Base-by-base conservation (phyloP, 73 alveolate species). In the Uronychia binucleata region DNA sequence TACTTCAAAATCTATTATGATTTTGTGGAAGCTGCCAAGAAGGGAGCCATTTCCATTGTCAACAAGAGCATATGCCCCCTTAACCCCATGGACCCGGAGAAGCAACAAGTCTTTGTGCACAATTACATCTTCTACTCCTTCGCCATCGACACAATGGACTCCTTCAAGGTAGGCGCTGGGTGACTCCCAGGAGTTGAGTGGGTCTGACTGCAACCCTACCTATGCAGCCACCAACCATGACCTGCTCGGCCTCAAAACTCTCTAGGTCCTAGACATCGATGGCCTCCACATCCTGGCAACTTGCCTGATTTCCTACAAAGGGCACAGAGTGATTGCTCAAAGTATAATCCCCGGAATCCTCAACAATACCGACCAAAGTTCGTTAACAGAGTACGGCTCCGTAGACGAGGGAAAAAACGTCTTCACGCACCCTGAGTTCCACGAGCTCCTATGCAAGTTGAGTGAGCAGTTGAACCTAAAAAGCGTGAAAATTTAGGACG, bases 281-380 rank as follows among this genome's bases (percentile, higher is more conserved):
- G 97, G 96, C 59, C 91, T 96, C n/a, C 95, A 93, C 79, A 86
- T 92, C 30, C 75, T 96, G 32, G 94, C 94, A 57, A 94, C 97
- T 25, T 86, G 96, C 86, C 83, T 94, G 25, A 91, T 96, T 0
- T 96, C 94, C 80, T 96, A 94, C 79, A 88, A 90, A 74, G 99
- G 99, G 25, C 80, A 91, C 27, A 78, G 99, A 94, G 97, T 96
- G 33, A 85, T 96, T 30, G 97, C 98, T 58, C 90, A 96, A 58
- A 83, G 96, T 34, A 94, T 96, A 78, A 94, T 96, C 58, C 99
- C 99, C 77, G 99, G 99, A 46, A 94, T 96, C 34, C 77, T 96
- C 35, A 92, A 93, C 58, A 82, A 84, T 86, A 87, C 92, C 25
- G 97, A 94, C 77, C 93, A 93, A 78, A 81, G 93, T 11, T 85